phyloP scores from a whole-genome alignment of 2,329 filamentous ascomycete species.

The Juglanconis oblonga region DNA sequence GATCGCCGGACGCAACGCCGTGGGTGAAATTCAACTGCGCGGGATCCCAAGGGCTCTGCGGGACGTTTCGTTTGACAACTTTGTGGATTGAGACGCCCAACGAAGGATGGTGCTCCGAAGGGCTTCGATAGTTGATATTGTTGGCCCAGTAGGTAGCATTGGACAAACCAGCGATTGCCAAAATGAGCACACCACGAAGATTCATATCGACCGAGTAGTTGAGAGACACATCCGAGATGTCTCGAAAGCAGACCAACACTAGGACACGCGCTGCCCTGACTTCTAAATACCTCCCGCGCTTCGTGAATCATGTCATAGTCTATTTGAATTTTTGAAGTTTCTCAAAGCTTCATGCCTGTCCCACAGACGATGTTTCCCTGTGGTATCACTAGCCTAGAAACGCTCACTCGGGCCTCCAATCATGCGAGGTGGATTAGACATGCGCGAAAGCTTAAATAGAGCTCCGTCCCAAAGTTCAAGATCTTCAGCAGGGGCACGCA shows the following conservation, averaged over 20 bases:
- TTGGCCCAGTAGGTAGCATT: constrained; percentile 1
- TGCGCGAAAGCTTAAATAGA: not conserved
- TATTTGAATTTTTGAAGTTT: not conserved
- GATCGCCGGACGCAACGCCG: constrained; percentile 48
- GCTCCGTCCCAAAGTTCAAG: not conserved
- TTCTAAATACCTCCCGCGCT: no score
- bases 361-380: not conserved
- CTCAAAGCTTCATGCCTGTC: not conserved
- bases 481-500: not conserved
- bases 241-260: no score
- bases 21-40: constrained; percentile 57
- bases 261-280: no score
- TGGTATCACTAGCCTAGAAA: not conserved
- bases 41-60: constrained; percentile 41
- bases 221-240: not conserved
- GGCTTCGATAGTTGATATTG: constrained; percentile 60
- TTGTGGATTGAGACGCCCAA: constrained; percentile 57
- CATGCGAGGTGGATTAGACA: not conserved
- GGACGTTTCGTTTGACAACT: constrained; percentile 52
- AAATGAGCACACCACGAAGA: not conserved
- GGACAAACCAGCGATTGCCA: not conserved
- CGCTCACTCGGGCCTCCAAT: not conserved
- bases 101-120: constrained; percentile 56
- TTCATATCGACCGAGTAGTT: not conserved
- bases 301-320: not conserved